Conservation (phyloP, 768 basidiomycete genomes). For the Termitomyces sp. region DNA sequence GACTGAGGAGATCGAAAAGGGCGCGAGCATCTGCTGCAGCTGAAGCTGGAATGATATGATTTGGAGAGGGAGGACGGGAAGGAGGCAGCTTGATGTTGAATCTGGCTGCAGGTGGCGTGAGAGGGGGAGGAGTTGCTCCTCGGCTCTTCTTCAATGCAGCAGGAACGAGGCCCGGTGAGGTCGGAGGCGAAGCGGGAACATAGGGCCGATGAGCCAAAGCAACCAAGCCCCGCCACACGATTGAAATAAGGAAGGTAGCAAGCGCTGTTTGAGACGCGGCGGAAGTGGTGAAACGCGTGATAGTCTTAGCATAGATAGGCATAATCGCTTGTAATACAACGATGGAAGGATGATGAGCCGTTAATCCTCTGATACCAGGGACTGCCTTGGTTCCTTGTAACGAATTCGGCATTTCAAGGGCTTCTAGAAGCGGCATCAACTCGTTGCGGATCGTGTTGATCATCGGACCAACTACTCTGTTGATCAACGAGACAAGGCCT, state of each 20-base stretch:
- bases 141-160: conserved; percentile 39
- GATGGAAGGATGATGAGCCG: conserved; percentile 57
- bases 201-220: conserved; percentile 64
- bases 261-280: conserved; percentile 55
- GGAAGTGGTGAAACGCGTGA: conserved; percentile 54
- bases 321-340: conserved; percentile 52
- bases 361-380: conserved; percentile 27
- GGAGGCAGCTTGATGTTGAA: conserved; percentile 67
- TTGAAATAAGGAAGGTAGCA: conserved; percentile 68
- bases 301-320: conserved; percentile 58
- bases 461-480: conserved; percentile 63
- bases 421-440: conserved; percentile 58
- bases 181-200: conserved; percentile 33
- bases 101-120: conserved; percentile 53
- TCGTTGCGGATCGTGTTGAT: conserved; percentile 59
- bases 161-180: conserved; percentile 33
- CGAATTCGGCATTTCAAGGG: conserved; percentile 49
- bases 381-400: conserved; percentile 25
- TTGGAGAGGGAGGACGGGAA: conserved; percentile 64
- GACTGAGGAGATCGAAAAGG: conserved; percentile 56
- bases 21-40: conserved; percentile 57
- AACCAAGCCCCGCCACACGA: conserved; percentile 73
- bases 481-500: conserved; percentile 64
- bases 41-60: conserved; percentile 31
- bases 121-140: conserved; percentile 46